Evolutionary conservation across 73 alveolate genomes (phyloP), one percentile per base, ranked within the genome.

Genomic region (Blepharisma japonicum): DNA sequence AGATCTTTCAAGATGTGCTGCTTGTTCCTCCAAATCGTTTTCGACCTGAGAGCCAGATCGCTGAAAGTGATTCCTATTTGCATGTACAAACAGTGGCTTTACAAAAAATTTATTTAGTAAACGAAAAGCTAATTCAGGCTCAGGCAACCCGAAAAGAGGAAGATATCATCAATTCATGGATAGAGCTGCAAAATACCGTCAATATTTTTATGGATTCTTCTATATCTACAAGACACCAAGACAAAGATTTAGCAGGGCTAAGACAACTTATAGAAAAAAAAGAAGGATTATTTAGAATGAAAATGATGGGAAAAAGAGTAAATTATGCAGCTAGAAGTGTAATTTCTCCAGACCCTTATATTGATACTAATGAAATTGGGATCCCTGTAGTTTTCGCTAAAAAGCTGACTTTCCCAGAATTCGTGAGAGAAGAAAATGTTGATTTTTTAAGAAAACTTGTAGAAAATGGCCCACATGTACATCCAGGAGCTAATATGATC

Each of bases 221-320:
- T 48, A 87, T 87, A 84, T 98, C 98, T 3, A 55, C 86, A 46
- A 95, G 95, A 78, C 94, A 93, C 68, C 87, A 85, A 84, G 98
- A 95, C 74, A 95, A 96, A 86, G 98, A 97, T 84, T 80, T 90
- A 66, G 94, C 92, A 47, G 99, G 99, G 49, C 82, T 95, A 11
- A 86, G 98, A 56, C 97, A 96, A 82, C 86, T 92, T 39, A 83
- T 97, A 53, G 99, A 96, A 86, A 95, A 92, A 89, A 98, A 96
- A 86, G 97, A 94, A 87, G 99, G 99, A 6, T 85, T 98, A 55
- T 89, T 98, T 82, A 94, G 99, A 91, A 96, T 98, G 99, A 98
- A 98, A 87, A 98, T 98, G 99, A 98, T 98, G 99, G 99, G 99
- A 21, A 98, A 98, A 91, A 89, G 99, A 84, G 99, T 97, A 21